These are phyloP conservation scores for Rhizophagus prolifer DNA, from an alignment of 192 early-diverging fungal genomes.

Conservation along the genomic window DNA sequence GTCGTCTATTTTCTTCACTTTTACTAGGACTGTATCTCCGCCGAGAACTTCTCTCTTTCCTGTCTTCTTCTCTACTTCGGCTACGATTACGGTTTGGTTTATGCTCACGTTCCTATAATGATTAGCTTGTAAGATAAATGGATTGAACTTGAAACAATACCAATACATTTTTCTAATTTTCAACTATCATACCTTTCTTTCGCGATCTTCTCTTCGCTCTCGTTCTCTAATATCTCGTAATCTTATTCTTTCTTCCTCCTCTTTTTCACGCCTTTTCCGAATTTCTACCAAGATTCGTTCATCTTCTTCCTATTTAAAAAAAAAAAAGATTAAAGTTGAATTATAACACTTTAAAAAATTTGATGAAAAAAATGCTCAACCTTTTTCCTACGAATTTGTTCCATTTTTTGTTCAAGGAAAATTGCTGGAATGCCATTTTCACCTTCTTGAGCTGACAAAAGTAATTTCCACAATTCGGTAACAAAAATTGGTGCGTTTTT, in stretches of 20 bases:
- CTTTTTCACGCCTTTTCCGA: conserved; percentile 34
- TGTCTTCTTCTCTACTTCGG: conserved; percentile 35
- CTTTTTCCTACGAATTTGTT: conserved; percentile 64
- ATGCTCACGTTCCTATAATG: conserved; percentile 6
- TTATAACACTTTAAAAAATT: background rate
- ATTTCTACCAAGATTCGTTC: conserved; percentile 37
- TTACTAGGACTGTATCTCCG: conserved; percentile 31
- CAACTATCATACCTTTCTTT: conserved; percentile 12
- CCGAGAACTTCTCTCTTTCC: conserved; percentile 30
- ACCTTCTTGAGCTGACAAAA: conserved; percentile 84
- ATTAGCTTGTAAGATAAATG: conserved; percentile 24
- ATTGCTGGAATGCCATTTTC: conserved; percentile 80
- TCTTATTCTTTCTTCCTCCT: conserved; percentile 41
- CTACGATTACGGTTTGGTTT: conserved; percentile 17
- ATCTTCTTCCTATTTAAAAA: conserved; percentile 34
- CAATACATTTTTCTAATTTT: conserved; percentile 11
- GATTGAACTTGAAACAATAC: background rate
- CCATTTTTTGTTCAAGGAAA: conserved; percentile 85
- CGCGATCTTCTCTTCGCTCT: conserved; percentile 32
- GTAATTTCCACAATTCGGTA: conserved; percentile 83
- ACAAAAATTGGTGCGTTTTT: conserved; percentile 79
- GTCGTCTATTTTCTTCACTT: conserved; percentile 31
- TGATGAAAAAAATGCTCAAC: conserved; percentile 25
- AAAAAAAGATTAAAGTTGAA: background rate
- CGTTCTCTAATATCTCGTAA: conserved; percentile 41